A percentile compares a stretch with the other conserved stretches of the same genome.
These are phyloP conservation scores for Parascedosporium putredinis DNA, from an alignment of 2,329 filamentous ascomycete genomes.

Conservation along the genomic window DNA sequence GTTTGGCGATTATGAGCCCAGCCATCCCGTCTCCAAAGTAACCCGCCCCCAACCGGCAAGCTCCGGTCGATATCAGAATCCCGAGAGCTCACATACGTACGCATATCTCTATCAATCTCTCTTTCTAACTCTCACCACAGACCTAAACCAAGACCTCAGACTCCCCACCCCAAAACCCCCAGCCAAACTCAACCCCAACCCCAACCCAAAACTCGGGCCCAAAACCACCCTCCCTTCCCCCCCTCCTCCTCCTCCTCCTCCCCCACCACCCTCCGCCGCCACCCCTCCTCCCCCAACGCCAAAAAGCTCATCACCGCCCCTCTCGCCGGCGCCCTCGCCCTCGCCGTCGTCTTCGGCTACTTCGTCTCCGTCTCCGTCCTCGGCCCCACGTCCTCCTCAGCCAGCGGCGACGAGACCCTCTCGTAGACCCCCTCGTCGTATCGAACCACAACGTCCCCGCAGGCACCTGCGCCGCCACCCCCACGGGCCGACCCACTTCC, in stretches of 20 bases:
- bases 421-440: conserved; percentile 15
- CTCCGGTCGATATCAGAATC: too few relatives aligned
- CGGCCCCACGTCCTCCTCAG: conserved; percentile 26
- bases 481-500: conserved; percentile 38
- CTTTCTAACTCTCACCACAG: background rate
- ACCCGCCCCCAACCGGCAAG: too few relatives aligned
- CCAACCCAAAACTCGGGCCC: conserved; percentile 6
- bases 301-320: conserved; percentile 15
- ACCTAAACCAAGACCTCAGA: background rate
- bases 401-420: conserved; percentile 15
- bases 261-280: conserved; percentile 23
- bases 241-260: conserved; percentile 12
- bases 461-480: conserved; percentile 12
- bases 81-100: too few relatives aligned
- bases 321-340: conserved; percentile 34
- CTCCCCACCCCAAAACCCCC: background rate
- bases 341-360: conserved; percentile 34
- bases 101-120: too few relatives aligned
- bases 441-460: conserved; percentile 16
- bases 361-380: conserved; percentile 32
- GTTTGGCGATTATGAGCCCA: too few relatives aligned
- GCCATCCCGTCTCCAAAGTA: too few relatives aligned
- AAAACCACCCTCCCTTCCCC: conserved; percentile 10
- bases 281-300: conserved; percentile 29
- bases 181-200: conserved; percentile 8